Base-by-base conservation (phyloP, 352 stramenopile species). In the Lagenidium sp. region DNA sequence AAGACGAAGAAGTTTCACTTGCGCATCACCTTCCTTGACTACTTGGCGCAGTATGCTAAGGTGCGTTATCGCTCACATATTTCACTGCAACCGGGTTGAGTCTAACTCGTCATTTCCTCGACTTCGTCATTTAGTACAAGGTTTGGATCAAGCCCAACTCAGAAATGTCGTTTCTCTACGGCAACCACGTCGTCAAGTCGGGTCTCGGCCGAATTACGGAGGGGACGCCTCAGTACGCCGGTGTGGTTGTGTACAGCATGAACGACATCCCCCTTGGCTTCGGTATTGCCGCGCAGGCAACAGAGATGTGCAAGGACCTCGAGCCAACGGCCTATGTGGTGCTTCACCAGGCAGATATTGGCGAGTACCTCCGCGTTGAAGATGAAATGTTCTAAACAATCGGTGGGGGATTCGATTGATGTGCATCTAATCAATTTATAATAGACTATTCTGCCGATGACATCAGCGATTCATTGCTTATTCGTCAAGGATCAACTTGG, bases 81-180 rank as follows among this genome's bases (percentile, higher is more conserved):
- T n/a, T n/a, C n/a, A n/a, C n/a, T n/a, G n/a, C n/a, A n/a, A n/a
- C n/a, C n/a, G n/a, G n/a, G n/a, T n/a, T n/a, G n/a, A n/a, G n/a
- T n/a, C n/a, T n/a, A n/a, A n/a, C n/a, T n/a, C n/a, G n/a, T n/a
- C n/a, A n/a, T n/a, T n/a, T n/a, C n/a, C n/a, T n/a, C n/a, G n/a
- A n/a, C n/a, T n/a, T n/a, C n/a, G n/a, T n/a, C n/a, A n/a, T n/a
- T n/a, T 50, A 93, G 78, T 97, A 98, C 85, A 99, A 99, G 67
- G 97, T 99, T 22, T 99, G 97, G 97, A 95, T 99, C 41, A 99
- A 99, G 75, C 91, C 95, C 21, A 97, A 95, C 66, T 95, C 95
- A 50, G 97, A 99, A 79, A 99, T 99, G 96, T 96, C 82, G 12
- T 99, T 99, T 73, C 66, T 99, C 20, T 99, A 99, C 62, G 97